Evolutionary conservation across 2,329 filamentous ascomycete genomes (phyloP).

Genomic region (Ilyonectria sp.): DNA sequence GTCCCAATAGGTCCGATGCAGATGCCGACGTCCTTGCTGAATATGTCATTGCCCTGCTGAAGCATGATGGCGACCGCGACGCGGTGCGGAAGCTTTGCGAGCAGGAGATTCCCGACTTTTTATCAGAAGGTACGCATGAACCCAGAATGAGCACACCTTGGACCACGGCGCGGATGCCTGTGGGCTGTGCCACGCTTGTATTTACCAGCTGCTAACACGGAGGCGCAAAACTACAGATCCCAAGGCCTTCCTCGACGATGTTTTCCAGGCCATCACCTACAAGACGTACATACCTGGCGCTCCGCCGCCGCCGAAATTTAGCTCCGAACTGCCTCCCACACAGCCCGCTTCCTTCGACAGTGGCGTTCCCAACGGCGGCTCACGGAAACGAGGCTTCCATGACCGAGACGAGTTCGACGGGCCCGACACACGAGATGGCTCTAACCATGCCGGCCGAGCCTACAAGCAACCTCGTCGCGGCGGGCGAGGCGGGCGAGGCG

Average conservation of each 20-base stretch:
- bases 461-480: constrained; percentile 75
- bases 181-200: not conserved
- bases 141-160: not conserved
- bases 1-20: constrained; percentile 75
- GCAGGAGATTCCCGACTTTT: constrained; percentile 81
- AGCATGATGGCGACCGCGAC: constrained; percentile 76
- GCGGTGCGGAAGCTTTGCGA: constrained; percentile 78
- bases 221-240: constrained; percentile 47
- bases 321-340: constrained; percentile 31
- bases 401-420: constrained; percentile 45
- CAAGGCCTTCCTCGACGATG: constrained; percentile 76
- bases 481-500: constrained; percentile 52
- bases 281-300: constrained; percentile 74
- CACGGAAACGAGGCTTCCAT: constrained; percentile 56
- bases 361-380: constrained; percentile 37
- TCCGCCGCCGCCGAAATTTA: constrained; percentile 55
- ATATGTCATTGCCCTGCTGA: constrained; percentile 84
- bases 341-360: constrained; percentile 38
- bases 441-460: constrained; percentile 57
- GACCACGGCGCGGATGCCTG: not conserved
- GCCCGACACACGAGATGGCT: constrained; percentile 45
- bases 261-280: constrained; percentile 76
- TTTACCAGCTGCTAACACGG: constrained; percentile 29
- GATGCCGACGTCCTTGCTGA: constrained; percentile 87
- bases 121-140: constrained; percentile 70